phyloP scores from a whole-genome alignment of 2,329 filamentous ascomycete genomes.

The Claviceps humidiphila region DNA sequence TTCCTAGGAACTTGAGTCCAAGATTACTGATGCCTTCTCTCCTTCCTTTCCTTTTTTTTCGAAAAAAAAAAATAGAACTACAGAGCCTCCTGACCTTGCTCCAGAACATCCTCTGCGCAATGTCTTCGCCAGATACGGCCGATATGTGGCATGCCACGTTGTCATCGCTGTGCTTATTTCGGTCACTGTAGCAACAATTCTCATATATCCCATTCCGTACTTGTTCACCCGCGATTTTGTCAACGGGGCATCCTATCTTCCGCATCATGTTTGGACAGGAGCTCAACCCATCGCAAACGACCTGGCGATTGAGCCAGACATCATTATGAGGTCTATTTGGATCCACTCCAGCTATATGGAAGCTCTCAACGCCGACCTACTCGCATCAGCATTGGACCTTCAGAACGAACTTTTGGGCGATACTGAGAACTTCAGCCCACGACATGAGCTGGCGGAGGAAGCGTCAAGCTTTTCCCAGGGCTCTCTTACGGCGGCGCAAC shows the following conservation, averaged over 20 bases:
- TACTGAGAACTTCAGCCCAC: slow-evolving; percentile 42
- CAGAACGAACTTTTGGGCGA: slow-evolving; percentile 56
- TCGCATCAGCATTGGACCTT: slow-evolving; percentile 53
- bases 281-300: slow-evolving; percentile 48
- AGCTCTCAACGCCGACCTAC: slow-evolving; percentile 51
- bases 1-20: too few relatives aligned
- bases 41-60: neutral
- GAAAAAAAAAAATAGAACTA: slow-evolving; percentile 40
- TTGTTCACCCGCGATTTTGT: slow-evolving; percentile 60
- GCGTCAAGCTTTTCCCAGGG: slow-evolving; percentile 14
- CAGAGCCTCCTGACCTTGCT: slow-evolving; percentile 54
- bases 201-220: slow-evolving; percentile 65
- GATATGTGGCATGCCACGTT: slow-evolving; percentile 59
- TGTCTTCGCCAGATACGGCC: slow-evolving; percentile 56
- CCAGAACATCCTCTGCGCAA: slow-evolving; percentile 51
- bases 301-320: slow-evolving; percentile 42
- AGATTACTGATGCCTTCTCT: neutral
- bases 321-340: slow-evolving; percentile 75
- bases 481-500: slow-evolving; percentile 29
- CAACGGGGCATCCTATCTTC: slow-evolving; percentile 57
- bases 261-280: slow-evolving; percentile 71
- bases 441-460: slow-evolving; percentile 17
- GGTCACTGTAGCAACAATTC: slow-evolving; percentile 54
- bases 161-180: slow-evolving; percentile 61
- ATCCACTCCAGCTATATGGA: slow-evolving; percentile 71